Evolutionary conservation across 495 filamentous ascomycete genomes (phyloP), one percentile per base, ranked within the genome.

Genomic region (Talaromyces liani): DNA sequence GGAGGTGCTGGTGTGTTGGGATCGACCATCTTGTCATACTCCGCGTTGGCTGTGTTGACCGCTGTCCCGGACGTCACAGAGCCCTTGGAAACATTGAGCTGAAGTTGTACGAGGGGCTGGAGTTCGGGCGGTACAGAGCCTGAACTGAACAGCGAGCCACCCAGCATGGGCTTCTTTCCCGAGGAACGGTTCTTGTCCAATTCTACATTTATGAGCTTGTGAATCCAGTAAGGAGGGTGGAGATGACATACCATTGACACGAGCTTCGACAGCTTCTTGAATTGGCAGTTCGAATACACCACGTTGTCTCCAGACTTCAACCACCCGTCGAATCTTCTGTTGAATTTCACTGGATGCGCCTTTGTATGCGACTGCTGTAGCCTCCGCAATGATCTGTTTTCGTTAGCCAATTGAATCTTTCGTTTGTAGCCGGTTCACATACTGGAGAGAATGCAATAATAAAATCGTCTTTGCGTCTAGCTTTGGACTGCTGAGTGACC

Each of bases 401-500:
- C 33, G 57, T 80, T 67, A 78, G 69, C 60, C 18, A 6, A 39
- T 49, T 53, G 16, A 29, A 41, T 7, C 29, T 7, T 31, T 31
- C 29, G 7, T 6, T 31, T 16, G 31, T 36, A 56, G 12, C 47
- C 39, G 45, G 47, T 8, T 16, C 24, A 4, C 78, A 69, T 63
- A 87, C 85, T 8, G 92, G 91, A 4, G 91, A 88, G 73, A 96
- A 97, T 4, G 94, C 92, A 29, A 88, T 84, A 16, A 96, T 75
- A 67, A 99, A 99, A 61, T 99, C 94, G 34, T 92, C 85, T 77
- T 95, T 96, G 53, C 86, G 85, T 49, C 92, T 89, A 22, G 88
- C 91, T 71, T 93, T 95, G 9, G 92, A 96, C 71, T 97, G 93
- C 70, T 99, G 94, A 24, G 88, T 88, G 51, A 99, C 91, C 80